A percentile compares a stretch with the other conserved stretches of the same genome.
phyloP scores from a whole-genome alignment of 495 filamentous ascomycete species.

The Jackrogersella minutella region DNA sequence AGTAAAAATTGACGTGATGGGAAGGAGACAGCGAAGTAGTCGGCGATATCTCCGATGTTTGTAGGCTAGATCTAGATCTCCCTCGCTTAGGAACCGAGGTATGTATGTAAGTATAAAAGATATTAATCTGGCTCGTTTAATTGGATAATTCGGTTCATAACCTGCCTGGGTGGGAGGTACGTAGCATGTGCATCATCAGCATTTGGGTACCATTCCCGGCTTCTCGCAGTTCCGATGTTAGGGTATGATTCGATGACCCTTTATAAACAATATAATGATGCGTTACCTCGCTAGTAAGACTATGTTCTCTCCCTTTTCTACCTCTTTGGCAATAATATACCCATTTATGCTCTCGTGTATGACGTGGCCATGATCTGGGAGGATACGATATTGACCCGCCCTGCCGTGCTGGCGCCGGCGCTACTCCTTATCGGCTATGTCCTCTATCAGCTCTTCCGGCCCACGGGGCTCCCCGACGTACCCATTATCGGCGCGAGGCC shows the following conservation, averaged over 20 bases:
- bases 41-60: neutral
- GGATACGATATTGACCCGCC: conserved; percentile 31
- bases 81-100: conserved; percentile 1
- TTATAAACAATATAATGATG: neutral
- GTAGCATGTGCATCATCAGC: no score
- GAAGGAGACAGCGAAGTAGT: neutral
- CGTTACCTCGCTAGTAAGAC: neutral
- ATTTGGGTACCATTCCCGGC: neutral
- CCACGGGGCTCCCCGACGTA: conserved; percentile 40
- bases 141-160: neutral
- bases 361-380: neutral
- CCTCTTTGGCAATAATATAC: neutral
- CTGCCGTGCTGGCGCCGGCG: conserved; percentile 38
- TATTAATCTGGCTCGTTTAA: neutral
- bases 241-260: no score
- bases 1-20: neutral
- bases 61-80: neutral
- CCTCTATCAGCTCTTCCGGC: conserved; percentile 39
- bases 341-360: neutral
- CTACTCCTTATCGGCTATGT: conserved; percentile 39
- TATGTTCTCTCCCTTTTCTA: neutral
- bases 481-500: conserved; percentile 46
- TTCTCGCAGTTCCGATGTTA: neutral
- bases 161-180: no score
- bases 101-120: neutral